Conservation (phyloP, 129 eudicot species). For the Flaveria ramosissima region DNA sequence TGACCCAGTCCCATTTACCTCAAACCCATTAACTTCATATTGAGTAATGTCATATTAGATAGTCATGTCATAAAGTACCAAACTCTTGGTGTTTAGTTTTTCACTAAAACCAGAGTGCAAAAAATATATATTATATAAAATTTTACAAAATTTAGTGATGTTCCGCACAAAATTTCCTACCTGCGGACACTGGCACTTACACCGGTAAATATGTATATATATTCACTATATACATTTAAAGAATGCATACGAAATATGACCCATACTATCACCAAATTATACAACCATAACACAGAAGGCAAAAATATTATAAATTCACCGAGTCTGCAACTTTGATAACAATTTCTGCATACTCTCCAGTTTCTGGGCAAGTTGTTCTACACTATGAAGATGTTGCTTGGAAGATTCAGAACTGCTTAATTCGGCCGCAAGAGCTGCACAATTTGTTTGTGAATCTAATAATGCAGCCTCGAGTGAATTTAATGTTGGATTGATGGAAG, state of each 20-base stretch:
- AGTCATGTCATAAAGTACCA: background rate
- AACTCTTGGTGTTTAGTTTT: too few species aligned
- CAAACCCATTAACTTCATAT: background rate
- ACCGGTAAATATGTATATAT: conserved; percentile 27
- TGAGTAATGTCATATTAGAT: background rate
- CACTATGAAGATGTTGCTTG: conserved; percentile 43
- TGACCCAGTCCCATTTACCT: too few species aligned
- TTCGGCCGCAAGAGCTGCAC: conserved; percentile 56
- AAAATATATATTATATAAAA: conserved; percentile 7
- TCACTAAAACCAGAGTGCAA: conserved; percentile 3
- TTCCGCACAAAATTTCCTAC: conserved; percentile 36
- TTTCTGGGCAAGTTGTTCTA: conserved; percentile 57
- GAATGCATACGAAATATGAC: conserved; percentile 37
- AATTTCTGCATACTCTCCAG: conserved; percentile 72
- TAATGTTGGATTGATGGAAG: conserved; percentile 46
- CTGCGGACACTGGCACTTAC: conserved; percentile 26
- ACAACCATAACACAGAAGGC: conserved; percentile 23
- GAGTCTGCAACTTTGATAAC: conserved; percentile 52
- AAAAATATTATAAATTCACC: conserved; percentile 6
- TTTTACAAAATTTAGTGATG: conserved; percentile 5
- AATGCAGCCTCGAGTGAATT: conserved; percentile 63
- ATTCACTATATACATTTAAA: conserved; percentile 49
- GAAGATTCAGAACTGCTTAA: conserved; percentile 44
- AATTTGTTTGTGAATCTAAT: conserved; percentile 57
- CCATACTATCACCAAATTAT: conserved; percentile 20